A percentile compares a stretch with the other conserved stretches of the same genome.
Evolutionary conservation across 2,329 filamentous ascomycete species (phyloP).

Genomic region (Grosmannia penicillata): DNA sequence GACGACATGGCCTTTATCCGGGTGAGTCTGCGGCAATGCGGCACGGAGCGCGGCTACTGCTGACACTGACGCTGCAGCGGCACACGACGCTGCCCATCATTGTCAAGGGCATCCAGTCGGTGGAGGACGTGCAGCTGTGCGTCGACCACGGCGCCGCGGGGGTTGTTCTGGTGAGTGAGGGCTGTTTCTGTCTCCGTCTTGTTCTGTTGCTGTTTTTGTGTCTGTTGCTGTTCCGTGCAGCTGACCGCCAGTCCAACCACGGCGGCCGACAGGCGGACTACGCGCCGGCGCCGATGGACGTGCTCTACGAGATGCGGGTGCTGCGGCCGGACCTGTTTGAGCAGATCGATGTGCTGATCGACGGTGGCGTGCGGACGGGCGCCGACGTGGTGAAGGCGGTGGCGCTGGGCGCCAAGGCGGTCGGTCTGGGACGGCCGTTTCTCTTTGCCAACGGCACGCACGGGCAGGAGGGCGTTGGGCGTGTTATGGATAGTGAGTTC

Average conservation of each 20-base stretch:
- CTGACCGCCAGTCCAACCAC: conserved; percentile 19
- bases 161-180: conserved; percentile 31
- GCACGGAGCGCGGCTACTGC: not conserved
- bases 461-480: conserved; percentile 5
- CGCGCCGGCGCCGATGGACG: conserved; percentile 29
- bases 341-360: conserved; percentile 36
- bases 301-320: conserved; percentile 25
- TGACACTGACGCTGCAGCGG: not conserved
- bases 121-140: conserved; percentile 35
- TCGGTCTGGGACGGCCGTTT: conserved; percentile 8
- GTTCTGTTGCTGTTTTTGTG: not conserved
- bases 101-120: conserved; percentile 45
- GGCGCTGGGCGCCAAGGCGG: conserved; percentile 8
- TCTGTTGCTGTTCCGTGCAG: not conserved
- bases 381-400: conserved; percentile 23
- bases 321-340: conserved; percentile 26
- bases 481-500: conserved; percentile 5
- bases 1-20: conserved; percentile 44
- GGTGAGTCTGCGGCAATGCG: too few relatives aligned
- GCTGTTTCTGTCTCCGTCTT: conserved; percentile 19
- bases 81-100: conserved; percentile 33
- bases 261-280: conserved; percentile 30
- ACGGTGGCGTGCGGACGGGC: conserved; percentile 38
- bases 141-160: conserved; percentile 41
- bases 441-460: conserved; percentile 8